Evolutionary conservation across 2,329 filamentous ascomycete genomes (phyloP).

Genomic region (Eutypella sp.): DNA sequence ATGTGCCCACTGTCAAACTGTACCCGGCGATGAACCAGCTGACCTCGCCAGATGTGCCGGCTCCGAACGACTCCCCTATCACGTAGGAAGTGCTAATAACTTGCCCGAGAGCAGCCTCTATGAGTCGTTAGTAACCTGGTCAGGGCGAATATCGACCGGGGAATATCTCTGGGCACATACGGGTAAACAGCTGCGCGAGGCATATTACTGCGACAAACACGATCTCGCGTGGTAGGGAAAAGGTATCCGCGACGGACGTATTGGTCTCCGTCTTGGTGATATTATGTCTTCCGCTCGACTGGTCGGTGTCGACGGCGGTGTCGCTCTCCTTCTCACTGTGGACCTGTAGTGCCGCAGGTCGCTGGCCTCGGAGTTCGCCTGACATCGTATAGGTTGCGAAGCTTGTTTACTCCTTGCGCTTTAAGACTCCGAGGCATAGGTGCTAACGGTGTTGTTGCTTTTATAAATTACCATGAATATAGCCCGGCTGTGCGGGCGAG

Average conservation of each 20-base stretch:
- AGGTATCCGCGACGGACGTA: conserved; percentile 12
- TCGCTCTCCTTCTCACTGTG: conserved; percentile 4
- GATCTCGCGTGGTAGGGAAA: conserved; percentile 13
- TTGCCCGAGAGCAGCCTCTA: conserved; percentile 16
- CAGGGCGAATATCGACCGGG: too few species aligned
- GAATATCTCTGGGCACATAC: conserved; percentile 14
- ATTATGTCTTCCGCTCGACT: not conserved
- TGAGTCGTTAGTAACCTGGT: conserved; percentile 1
- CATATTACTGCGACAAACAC: conserved; percentile 16
- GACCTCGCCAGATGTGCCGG: conserved; percentile 31
- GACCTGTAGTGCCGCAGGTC: too few species aligned
- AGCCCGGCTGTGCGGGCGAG: too few species aligned
- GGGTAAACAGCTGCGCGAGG: conserved; percentile 16
- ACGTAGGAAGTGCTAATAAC: conserved; percentile 28
- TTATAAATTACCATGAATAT: too few species aligned
- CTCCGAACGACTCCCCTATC: conserved; percentile 37
- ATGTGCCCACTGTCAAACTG: conserved; percentile 38
- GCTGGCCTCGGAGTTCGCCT: too few species aligned
- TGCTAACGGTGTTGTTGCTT: too few species aligned
- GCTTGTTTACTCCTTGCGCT: too few species aligned
- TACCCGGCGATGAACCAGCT: conserved; percentile 44
- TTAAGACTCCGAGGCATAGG: too few species aligned
- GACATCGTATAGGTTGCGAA: too few species aligned
- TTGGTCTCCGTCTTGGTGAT: conserved; percentile 8
- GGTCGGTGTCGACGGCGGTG: not conserved